phyloP scores from a whole-genome alignment of 306 rosid species.

The Geum urbanum region DNA sequence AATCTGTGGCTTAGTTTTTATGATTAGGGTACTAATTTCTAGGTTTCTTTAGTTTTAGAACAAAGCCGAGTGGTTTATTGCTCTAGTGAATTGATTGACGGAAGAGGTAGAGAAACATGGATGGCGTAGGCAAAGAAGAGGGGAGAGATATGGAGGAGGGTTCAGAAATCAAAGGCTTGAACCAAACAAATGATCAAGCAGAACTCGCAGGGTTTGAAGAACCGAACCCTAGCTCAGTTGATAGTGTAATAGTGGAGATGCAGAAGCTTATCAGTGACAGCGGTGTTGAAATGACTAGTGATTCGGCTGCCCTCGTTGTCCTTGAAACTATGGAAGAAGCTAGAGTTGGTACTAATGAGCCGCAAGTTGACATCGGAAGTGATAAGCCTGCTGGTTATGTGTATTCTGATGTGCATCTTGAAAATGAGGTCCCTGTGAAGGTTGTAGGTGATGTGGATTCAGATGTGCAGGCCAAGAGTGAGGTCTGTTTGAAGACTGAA shows the following conservation, averaged over 20 bases:
- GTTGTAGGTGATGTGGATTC: neutral
- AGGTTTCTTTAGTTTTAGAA: neutral
- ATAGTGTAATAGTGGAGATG: conserved; percentile 10
- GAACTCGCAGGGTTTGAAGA: conserved; percentile 3
- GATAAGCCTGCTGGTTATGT: conserved; percentile 2
- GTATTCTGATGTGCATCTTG: conserved; percentile 6
- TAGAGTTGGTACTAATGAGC: neutral
- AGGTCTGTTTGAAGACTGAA: conserved; percentile 8
- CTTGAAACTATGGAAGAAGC: neutral
- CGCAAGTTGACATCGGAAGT: neutral
- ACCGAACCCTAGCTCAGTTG: conserved; percentile 14
- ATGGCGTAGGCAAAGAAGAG: neutral
- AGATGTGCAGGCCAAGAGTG: conserved; percentile 3
- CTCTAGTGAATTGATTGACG: neutral
- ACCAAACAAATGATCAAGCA: conserved; percentile 2
- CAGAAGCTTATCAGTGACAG: conserved; percentile 10
- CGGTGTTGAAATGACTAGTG: conserved; percentile 10
- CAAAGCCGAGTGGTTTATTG: neutral
- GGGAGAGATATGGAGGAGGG: neutral
- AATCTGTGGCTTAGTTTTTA: neutral
- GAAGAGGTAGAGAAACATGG: neutral
- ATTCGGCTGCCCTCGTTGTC: neutral
- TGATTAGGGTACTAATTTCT: neutral
- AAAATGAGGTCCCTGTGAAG: conserved; percentile 12
- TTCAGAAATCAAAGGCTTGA: neutral